These are phyloP conservation scores for Sclerospora graminicola DNA, from an alignment of 352 stramenopile genomes.

Conservation along the genomic window DNA sequence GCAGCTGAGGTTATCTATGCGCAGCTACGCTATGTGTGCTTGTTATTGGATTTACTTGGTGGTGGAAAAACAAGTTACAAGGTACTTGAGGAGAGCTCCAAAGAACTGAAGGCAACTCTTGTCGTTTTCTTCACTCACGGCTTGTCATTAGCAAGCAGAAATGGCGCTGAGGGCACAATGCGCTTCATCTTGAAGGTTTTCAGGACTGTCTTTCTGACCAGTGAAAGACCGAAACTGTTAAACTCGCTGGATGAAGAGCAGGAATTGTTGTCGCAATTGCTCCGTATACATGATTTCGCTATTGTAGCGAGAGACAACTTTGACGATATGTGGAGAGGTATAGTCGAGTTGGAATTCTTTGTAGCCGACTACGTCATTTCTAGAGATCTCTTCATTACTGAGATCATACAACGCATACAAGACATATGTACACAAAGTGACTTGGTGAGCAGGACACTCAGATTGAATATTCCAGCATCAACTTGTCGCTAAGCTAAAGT, in stretches of 20 bases:
- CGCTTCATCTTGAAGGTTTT: constrained; percentile 14
- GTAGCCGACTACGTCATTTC: constrained; percentile 25
- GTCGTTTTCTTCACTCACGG: constrained; percentile 11
- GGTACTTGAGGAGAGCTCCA: constrained; percentile 6
- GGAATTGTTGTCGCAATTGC: constrained; percentile 20
- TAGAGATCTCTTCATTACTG: constrained; percentile 15
- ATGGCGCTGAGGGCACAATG: constrained; percentile 7
- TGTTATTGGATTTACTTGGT: constrained; percentile 22
- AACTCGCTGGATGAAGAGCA: constrained; percentile 14
- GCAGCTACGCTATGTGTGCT: constrained; percentile 26
- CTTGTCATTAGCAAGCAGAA: constrained; percentile 8
- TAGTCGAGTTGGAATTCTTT: constrained; percentile 20
- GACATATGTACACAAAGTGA: neutral
- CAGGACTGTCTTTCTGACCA: constrained; percentile 8
- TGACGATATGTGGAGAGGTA: neutral
- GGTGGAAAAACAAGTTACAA: constrained; percentile 11
- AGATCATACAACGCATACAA: constrained; percentile 6
- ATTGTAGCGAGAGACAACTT: neutral
- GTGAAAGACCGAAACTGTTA: constrained; percentile 8
- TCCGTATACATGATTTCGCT: constrained; percentile 3
- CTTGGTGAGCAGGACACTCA: constrained; percentile 7
- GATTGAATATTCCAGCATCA: neutral
- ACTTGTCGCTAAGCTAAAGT: constrained; percentile 4
- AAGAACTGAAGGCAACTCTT: constrained; percentile 11
- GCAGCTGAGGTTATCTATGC: constrained; percentile 20